Evolutionary conservation across 768 basidiomycete genomes (phyloP).

Genomic region (Gloeopeniophorella convolvens): DNA sequence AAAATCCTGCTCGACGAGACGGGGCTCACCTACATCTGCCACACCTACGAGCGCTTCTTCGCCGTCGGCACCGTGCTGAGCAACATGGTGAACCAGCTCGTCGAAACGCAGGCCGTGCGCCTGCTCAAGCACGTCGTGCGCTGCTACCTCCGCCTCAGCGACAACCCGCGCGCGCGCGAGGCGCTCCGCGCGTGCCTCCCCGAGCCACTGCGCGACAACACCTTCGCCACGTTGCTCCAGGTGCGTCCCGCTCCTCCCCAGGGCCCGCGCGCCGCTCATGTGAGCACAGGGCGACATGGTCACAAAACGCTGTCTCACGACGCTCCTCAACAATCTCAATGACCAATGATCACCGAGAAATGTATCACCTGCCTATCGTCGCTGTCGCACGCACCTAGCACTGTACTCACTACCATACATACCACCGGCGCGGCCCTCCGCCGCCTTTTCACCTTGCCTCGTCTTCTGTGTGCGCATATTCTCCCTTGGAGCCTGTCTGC

Average conservation of each 20-base stretch:
- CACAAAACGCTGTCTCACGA: conserved; percentile 90
- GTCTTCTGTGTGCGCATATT: no score
- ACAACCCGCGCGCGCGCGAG: conserved; percentile 93
- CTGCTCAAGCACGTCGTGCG: conserved; percentile 96
- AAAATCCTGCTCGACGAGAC: conserved; percentile 97
- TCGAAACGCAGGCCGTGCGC: conserved; percentile 95
- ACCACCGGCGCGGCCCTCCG: no score
- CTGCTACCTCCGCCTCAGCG: conserved; percentile 92
- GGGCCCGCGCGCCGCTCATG: background rate
- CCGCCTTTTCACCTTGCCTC: conserved; percentile 9
- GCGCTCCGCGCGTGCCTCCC: conserved; percentile 93
- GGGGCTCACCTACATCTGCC: conserved; percentile 96
- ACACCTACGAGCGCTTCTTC: conserved; percentile 99
- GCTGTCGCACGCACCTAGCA: conserved; percentile 13
- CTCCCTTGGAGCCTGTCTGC: conserved; percentile 6
- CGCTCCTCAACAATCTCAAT: conserved; percentile 81
- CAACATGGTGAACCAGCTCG: conserved; percentile 98
- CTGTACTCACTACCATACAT: conserved; percentile 20
- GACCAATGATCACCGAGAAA: conserved; percentile 31
- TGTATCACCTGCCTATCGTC: conserved; percentile 1
- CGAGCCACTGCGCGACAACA: conserved; percentile 90
- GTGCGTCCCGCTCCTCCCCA: conserved; percentile 32
- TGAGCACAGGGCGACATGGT: conserved; percentile 84
- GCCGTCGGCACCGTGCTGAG: conserved; percentile 97
- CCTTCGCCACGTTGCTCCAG: conserved; percentile 88